Percentiles rank a stretch among this genome's conserved stretches.
Conservation (phyloP, 1,284 basidiomycete genomes). For the Meira nashicola region DNA sequence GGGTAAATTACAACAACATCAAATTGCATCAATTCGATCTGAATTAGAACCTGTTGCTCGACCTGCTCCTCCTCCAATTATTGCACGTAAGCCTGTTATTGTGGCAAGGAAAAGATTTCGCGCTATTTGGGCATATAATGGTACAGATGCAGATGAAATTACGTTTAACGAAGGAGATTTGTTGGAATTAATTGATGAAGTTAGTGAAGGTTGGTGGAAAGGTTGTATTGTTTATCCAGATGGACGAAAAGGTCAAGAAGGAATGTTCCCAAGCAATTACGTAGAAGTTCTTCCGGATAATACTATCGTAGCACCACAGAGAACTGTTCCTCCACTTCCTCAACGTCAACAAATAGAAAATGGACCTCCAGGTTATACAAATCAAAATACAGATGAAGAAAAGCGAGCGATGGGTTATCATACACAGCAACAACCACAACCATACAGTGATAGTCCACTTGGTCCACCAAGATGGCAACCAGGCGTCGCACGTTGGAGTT, state of each 20-base stretch:
- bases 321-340: background rate
- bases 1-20: background rate
- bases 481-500: constrained; percentile 4
- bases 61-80: background rate
- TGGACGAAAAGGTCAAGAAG: background rate
- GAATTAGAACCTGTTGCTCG: background rate
- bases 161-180: constrained; percentile 12
- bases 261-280: constrained; percentile 8
- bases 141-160: constrained; percentile 13
- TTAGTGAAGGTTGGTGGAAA: constrained; percentile 14
- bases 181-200: constrained; percentile 11
- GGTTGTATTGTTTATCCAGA: constrained; percentile 7
- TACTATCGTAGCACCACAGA: background rate
- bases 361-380: background rate
- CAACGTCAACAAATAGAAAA: background rate
- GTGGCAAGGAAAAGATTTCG: constrained; percentile 1
- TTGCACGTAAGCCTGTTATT: background rate
- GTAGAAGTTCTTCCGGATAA: background rate
- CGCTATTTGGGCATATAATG: constrained; percentile 14
- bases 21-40: background rate
- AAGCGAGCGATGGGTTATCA: background rate
- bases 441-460: background rate
- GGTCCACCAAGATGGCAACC: constrained; percentile 9
- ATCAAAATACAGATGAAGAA: background rate
- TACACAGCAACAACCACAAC: background rate